phyloP scores from a whole-genome alignment of 2,329 filamentous ascomycete species.

The Xylaria sp. region DNA sequence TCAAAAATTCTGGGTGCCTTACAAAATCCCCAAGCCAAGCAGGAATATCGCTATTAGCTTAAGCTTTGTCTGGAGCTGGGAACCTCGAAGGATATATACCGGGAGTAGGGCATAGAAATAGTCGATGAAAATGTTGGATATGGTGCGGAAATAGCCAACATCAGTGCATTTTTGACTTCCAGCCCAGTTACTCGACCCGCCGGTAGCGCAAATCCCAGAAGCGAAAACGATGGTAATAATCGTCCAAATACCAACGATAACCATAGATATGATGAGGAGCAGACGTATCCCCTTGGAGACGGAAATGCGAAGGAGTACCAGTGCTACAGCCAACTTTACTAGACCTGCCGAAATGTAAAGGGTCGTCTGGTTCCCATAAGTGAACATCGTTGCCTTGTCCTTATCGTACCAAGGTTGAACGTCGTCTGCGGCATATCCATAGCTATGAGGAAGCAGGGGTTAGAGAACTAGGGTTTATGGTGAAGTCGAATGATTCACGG shows the following conservation, averaged over 20 bases:
- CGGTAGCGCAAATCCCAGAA: constrained; percentile 46
- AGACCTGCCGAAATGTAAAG: constrained; percentile 49
- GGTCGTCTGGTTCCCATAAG: constrained; percentile 46
- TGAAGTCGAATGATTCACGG: neutral
- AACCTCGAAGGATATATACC: constrained; percentile 45
- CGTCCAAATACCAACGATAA: constrained; percentile 46
- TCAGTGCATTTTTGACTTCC: constrained; percentile 44
- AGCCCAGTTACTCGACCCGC: constrained; percentile 47
- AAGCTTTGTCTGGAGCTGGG: constrained; percentile 43
- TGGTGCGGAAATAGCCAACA: constrained; percentile 49
- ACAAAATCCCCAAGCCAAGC: constrained; percentile 49
- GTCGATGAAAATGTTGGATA: constrained; percentile 50
- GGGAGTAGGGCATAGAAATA: constrained; percentile 50
- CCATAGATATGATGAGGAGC: constrained; percentile 44
- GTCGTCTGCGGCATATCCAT: constrained; percentile 46
- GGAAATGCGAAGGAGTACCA: constrained; percentile 49
- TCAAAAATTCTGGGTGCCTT: constrained; percentile 27
- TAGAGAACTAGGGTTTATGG: neutral
- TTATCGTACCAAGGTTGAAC: constrained; percentile 43
- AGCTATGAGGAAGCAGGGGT: constrained; percentile 28
- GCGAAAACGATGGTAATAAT: constrained; percentile 48
- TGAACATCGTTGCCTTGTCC: constrained; percentile 38
- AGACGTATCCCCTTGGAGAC: constrained; percentile 40
- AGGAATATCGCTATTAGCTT: constrained; percentile 47
- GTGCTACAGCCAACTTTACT: constrained; percentile 49